A percentile compares a stretch with the other conserved stretches of the same genome.
These are phyloP conservation scores for Microstegium vimineum DNA, from an alignment of 176 grass and related monocot genomes.

Conservation along the genomic window DNA sequence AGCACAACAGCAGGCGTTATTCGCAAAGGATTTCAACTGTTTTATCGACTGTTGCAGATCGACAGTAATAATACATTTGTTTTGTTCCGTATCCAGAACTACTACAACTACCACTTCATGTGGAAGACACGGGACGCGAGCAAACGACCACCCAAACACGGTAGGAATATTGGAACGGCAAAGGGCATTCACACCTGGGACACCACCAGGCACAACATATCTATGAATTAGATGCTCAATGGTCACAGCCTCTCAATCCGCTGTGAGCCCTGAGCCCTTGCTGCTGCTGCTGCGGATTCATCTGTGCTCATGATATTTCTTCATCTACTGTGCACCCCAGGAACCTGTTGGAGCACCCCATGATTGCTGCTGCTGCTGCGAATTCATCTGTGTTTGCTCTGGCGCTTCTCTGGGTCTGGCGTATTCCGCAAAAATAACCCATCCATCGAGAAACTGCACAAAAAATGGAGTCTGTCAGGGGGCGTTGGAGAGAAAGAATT, in stretches of 20 bases:
- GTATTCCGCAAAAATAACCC: constrained; percentile 94
- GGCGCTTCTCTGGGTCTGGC: constrained; percentile 49
- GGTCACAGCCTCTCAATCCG: background rate
- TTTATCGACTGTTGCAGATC: constrained; percentile 4
- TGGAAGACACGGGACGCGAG: constrained; percentile 13
- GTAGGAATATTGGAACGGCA: constrained; percentile 17
- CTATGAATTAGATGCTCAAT: constrained; percentile 18
- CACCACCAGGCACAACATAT: background rate
- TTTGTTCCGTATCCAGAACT: constrained; percentile 11
- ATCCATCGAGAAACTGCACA: constrained; percentile 83
- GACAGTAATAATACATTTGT: constrained; percentile 18
- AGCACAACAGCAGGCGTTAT: background rate
- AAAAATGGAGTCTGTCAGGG: constrained; percentile 20
- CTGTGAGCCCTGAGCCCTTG: background rate
- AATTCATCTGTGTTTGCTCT: constrained; percentile 26
- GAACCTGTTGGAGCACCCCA: constrained; percentile 44
- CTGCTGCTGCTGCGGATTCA: too few species aligned
- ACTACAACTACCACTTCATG: background rate
- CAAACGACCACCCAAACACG: constrained; percentile 18
- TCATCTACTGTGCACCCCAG: constrained; percentile 37
- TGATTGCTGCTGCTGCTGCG: constrained; percentile 26
- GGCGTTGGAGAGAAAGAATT: background rate
- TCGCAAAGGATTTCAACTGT: constrained; percentile 8
- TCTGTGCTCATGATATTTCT: background rate
- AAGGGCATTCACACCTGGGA: constrained; percentile 32